Evolutionary conservation across 2,329 filamentous ascomycete species (phyloP), one percentile per base, ranked within the genome.

Genomic region (Sporothrix brunneoviolacea): DNA sequence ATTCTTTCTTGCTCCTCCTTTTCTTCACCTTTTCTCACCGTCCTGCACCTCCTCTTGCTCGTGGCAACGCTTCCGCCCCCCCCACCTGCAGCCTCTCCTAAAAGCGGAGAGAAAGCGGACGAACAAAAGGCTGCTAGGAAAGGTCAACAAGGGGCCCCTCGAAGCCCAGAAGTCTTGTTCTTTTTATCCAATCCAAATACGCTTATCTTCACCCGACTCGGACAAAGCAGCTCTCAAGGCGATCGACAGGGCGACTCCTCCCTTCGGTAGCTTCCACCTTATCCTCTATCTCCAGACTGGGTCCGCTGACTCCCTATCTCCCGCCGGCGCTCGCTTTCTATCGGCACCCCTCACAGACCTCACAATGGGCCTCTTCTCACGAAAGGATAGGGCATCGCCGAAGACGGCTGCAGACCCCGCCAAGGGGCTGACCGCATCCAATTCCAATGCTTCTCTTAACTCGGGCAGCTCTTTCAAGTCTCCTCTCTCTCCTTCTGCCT

Each of bases 281-380:
- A 28, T 28, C 32, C 37, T 19, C 36, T 48, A 48, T 36, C 43
- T 46, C 40, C 10, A 35, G 8, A 24, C 5, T 18, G 22, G 30
- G 32, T 33, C 22, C 48, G 48, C 40, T 43, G 40, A 42, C 44
- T 33, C 43, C 41, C 38, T 52, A 46, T 51, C 50, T 51, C 32
- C 24, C 38, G 12, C 32, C 32, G n/a, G 37, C 33, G 38, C 45
- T 36, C 19, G 13, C 42, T 16, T 45, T 19, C 28, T 47, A 51
- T 51, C 49, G 35, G 40, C 48, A 45, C 48, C 48, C 40, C 40
- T 30, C 35, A 32, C 38, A 18, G 19, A 33, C 24, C 18, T 8
- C 42, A 45, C 12, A 54, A 80, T 80, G 77, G 76, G 77, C 59
- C 60, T 80, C 56, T 80, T 80, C 62, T 77, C 76, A 32, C 69